A percentile compares a stretch with the other conserved stretches of the same genome.
Conservation (phyloP, 352 stramenopile species). For the Phytopythium delawarense region DNA sequence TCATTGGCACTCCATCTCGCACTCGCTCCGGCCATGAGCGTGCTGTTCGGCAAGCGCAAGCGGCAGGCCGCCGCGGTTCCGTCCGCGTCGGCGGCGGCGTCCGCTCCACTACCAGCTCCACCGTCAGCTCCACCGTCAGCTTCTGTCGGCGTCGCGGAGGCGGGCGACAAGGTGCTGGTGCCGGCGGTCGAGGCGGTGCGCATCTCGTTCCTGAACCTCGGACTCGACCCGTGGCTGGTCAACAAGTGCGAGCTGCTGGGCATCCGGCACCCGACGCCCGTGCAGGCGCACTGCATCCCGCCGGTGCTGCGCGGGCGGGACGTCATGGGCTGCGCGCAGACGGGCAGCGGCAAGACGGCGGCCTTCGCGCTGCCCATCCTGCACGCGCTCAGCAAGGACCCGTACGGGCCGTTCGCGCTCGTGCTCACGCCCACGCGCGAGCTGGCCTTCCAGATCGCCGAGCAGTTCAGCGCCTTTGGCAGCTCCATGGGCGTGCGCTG, state of each 20-base stretch:
- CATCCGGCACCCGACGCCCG: constrained; percentile 84
- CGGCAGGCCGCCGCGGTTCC: constrained; percentile 18
- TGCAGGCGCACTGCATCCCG: constrained; percentile 91
- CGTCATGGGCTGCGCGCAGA: constrained; percentile 92
- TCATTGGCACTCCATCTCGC: too few species aligned
- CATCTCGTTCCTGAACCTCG: constrained; percentile 82
- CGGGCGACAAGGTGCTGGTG: constrained; percentile 35
- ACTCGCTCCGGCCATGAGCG: constrained; percentile 40
- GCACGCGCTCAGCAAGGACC: constrained; percentile 91
- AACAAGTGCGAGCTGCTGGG: constrained; percentile 81
- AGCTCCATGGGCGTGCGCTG: constrained; percentile 89
- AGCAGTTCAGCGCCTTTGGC: constrained; percentile 96
- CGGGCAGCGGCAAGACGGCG: constrained; percentile 97
- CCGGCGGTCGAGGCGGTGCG: constrained; percentile 39
- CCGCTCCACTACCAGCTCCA: background rate
- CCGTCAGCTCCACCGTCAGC: background rate
- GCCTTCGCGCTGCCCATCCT: constrained; percentile 98
- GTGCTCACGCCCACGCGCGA: constrained; percentile 97
- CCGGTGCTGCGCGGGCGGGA: constrained; percentile 87
- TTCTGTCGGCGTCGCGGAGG: background rate
- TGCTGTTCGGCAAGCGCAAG: constrained; percentile 75
- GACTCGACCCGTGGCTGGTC: constrained; percentile 85
- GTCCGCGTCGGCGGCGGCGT: background rate
- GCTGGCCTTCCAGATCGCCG: constrained; percentile 97
- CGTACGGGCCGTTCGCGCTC: constrained; percentile 94